These are phyloP conservation scores for Infundibulicybe gibba DNA, from an alignment of 768 basidiomycete genomes.

Conservation along the genomic window DNA sequence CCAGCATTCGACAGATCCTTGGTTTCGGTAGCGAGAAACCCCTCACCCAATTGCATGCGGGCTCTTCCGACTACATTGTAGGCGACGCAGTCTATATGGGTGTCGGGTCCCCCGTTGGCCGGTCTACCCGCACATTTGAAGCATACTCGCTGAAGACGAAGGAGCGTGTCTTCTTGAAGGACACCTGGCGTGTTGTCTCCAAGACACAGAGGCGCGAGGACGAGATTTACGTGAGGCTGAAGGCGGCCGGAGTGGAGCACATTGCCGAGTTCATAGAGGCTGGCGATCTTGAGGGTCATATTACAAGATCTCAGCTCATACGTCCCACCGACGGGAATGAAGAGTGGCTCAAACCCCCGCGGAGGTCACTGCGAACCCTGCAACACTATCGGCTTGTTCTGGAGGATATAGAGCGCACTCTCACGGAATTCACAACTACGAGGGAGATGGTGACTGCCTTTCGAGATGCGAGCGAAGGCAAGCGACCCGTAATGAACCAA, in stretches of 20 bases:
- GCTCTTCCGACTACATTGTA: background rate
- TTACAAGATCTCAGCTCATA: background rate
- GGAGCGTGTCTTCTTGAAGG: slow-evolving; percentile 23
- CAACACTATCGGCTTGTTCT: background rate
- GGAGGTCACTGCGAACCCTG: no score
- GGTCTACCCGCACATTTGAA: slow-evolving; percentile 17
- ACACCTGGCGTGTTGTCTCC: slow-evolving; percentile 19
- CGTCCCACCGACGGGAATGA: background rate
- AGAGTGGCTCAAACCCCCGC: no score
- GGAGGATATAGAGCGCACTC: background rate
- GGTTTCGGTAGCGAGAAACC: slow-evolving; percentile 2
- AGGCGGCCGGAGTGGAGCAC: slow-evolving; percentile 11
- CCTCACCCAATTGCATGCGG: background rate
- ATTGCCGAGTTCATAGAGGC: slow-evolving; percentile 17
- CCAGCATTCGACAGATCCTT: background rate
- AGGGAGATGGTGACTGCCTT: background rate
- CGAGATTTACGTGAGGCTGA: slow-evolving; percentile 13
- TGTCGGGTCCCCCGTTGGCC: slow-evolving; percentile 13
- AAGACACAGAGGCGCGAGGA: slow-evolving; percentile 14
- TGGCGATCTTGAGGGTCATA: slow-evolving; percentile 13
- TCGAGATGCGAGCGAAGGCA: background rate
- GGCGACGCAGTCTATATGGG: slow-evolving; percentile 6
- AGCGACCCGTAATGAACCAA: background rate
- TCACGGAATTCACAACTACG: background rate
- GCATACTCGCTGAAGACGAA: slow-evolving; percentile 9